Evolutionary conservation across 2,329 filamentous ascomycete genomes (phyloP).

Genomic region (Microdochium bolleyi): DNA sequence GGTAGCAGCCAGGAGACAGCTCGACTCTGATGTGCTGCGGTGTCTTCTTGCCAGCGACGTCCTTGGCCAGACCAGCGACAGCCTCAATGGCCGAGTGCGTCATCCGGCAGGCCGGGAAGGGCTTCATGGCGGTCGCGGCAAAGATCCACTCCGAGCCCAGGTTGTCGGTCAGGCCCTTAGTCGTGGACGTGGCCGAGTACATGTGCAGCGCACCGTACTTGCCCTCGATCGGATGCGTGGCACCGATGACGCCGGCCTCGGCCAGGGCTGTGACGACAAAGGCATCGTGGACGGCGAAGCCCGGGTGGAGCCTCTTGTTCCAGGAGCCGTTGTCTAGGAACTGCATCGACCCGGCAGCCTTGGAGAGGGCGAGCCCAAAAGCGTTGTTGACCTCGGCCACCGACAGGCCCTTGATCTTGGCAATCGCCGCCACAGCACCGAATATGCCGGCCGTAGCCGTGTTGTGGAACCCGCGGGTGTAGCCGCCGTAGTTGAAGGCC

Average conservation of each 20-base stretch:
- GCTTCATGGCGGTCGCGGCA: slow-evolving; percentile 14
- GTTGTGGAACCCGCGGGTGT: slow-evolving; percentile 17
- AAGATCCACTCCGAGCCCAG: slow-evolving; percentile 14
- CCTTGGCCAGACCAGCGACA: slow-evolving; percentile 8
- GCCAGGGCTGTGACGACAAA: slow-evolving; percentile 15
- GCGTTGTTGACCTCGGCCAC: slow-evolving; percentile 9
- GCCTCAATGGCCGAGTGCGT: slow-evolving; percentile 19
- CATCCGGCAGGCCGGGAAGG: slow-evolving; percentile 16
- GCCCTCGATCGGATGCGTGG: slow-evolving; percentile 13
- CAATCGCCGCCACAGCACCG: slow-evolving; percentile 15
- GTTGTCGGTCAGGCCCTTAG: slow-evolving; percentile 6
- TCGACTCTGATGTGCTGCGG: slow-evolving; percentile 9
- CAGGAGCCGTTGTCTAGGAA: slow-evolving; percentile 19
- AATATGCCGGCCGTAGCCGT: slow-evolving; percentile 17
- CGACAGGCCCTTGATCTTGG: slow-evolving; percentile 12
- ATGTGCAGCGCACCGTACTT: slow-evolving; percentile 13
- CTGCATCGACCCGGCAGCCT: slow-evolving; percentile 18
- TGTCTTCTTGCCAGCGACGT: slow-evolving; percentile 4
- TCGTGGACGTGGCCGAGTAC: slow-evolving; percentile 9
- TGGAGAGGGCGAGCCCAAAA: slow-evolving; percentile 15
- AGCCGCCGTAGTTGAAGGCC: slow-evolving; percentile 13
- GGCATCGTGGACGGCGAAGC: slow-evolving; percentile 18
- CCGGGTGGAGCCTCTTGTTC: slow-evolving; percentile 19
- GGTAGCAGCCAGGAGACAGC: slow-evolving; percentile 11
- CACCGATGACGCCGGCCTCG: slow-evolving; percentile 14